Base-by-base conservation (phyloP, 2,329 filamentous ascomycete species). In the Harringtonia aguacate region DNA sequence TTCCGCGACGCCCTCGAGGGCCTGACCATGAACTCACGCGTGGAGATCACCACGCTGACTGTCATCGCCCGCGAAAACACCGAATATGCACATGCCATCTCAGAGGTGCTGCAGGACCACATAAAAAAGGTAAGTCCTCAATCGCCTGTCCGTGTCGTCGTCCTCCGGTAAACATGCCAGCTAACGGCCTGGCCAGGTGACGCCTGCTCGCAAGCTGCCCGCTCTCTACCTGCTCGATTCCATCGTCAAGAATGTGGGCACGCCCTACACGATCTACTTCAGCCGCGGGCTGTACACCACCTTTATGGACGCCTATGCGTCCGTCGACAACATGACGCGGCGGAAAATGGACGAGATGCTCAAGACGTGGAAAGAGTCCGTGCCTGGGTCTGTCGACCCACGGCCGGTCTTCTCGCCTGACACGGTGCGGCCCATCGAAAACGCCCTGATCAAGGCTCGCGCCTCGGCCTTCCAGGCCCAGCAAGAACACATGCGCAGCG, bases 191-290 rank as follows among this genome's bases (percentile, higher is more conserved):
- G 40, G 35, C 52, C 65, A 98, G 92, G 86, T 84, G 44, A 78
- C 87, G 37, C 88, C 92, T 33, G 75, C 79, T 48, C 89, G 88
- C 62, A 98, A 97, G 59, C 71, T 98, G 3, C 89, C 92, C 17
- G 87, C 92, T n/a, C 74, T 98, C 24, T 98, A 97, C 65, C 86
- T 98, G 52, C 81, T 98, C 58, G 92, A 98, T 66, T 97, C 90
- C 15, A 90, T 98, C 49, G 89, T 94, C 59, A 98, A 98, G 66
- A 97, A 98, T 69, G 88, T 98, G 49, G 92, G 92, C 48, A 95
- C 90, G 1, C 92, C 92, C 8, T 98, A 98, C 64, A 97, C 90
- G 0, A 73, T 97, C 13, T 97, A 95, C 62, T 84, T 98, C 52
- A 87, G 89, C 42, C 82, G 86, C 34, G 90, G 90, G 57, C 77